Percentiles rank a stretch among this genome's conserved stretches.
These are phyloP conservation scores for Fusarium mundagurra DNA, from an alignment of 2,329 filamentous ascomycete species.

Conservation along the genomic window DNA sequence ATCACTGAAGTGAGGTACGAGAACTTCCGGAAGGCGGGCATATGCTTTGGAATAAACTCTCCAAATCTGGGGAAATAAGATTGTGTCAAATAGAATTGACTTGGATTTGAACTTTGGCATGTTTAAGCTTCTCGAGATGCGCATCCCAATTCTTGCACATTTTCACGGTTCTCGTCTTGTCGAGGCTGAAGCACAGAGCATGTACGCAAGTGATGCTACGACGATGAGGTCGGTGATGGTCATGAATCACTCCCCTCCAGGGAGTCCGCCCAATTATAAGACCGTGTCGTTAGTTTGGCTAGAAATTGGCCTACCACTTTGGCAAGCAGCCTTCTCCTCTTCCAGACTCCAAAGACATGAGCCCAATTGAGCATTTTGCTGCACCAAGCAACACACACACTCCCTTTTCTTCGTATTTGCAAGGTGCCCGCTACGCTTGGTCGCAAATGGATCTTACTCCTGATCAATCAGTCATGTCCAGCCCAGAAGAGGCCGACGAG, in stretches of 20 bases:
- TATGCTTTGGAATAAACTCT: not conserved
- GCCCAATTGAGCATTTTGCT: not conserved
- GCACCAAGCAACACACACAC: not conserved
- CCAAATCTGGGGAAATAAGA: not conserved
- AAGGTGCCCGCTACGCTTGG: constrained; percentile 2
- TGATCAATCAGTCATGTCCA: not conserved
- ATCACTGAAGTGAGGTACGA: not conserved
- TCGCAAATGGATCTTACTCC: not conserved
- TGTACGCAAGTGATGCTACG: not conserved
- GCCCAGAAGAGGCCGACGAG: not conserved
- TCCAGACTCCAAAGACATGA: not conserved
- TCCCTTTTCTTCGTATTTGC: not conserved
- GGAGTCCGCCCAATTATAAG: not conserved
- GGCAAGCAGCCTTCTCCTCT: not conserved
- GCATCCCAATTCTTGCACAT: not conserved
- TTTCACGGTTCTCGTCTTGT: not conserved
- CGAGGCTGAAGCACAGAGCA: not conserved
- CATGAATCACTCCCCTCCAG: not conserved
- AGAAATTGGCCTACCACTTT: not conserved
- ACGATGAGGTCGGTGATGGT: not conserved
- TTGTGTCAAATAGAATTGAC: not conserved
- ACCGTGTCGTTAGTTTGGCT: not conserved
- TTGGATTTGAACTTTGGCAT: not conserved
- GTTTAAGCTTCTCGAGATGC: not conserved
- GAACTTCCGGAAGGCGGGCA: not conserved